These are phyloP conservation scores for Datisca glomerata DNA, from an alignment of 306 rosid species.

Conservation along the genomic window DNA sequence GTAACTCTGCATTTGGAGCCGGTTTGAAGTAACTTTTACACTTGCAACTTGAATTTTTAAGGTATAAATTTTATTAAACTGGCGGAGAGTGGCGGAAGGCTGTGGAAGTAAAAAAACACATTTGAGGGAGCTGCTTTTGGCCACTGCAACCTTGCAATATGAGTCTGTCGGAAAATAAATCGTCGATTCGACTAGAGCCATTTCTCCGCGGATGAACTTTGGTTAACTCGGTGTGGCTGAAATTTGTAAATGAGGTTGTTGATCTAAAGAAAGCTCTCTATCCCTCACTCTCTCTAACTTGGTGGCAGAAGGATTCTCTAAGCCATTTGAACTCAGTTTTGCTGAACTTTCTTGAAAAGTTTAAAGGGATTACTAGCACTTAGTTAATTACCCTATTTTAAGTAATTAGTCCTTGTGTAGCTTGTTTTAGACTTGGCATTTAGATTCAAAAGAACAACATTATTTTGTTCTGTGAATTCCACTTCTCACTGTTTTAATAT, in stretches of 20 bases:
- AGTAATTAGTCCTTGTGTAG: no score
- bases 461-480: no score
- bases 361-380: neutral
- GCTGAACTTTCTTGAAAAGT: neutral
- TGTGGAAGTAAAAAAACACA: slow-evolving; percentile 1
- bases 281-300: slow-evolving; percentile 7
- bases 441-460: no score
- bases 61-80: slow-evolving; percentile 4
- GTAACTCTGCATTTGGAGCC: slow-evolving; percentile 40
- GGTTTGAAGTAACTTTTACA: slow-evolving; percentile 25
- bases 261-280: no score
- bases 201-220: slow-evolving; percentile 18
- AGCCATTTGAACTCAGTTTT: slow-evolving; percentile 9
- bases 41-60: slow-evolving; percentile 11
- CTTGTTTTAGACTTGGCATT: no score
- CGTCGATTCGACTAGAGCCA: slow-evolving; percentile 4
- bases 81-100: slow-evolving; percentile 4
- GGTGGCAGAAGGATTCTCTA: slow-evolving; percentile 10
- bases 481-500: no score
- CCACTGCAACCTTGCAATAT: slow-evolving; percentile 9
- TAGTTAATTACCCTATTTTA: no score
- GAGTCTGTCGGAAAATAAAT: slow-evolving; percentile 6
- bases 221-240: slow-evolving; percentile 15
- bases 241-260: slow-evolving; percentile 25
- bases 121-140: slow-evolving; percentile 1